Evolutionary conservation across 495 filamentous ascomycete genomes (phyloP).

Genomic region (Xylaria longipes): DNA sequence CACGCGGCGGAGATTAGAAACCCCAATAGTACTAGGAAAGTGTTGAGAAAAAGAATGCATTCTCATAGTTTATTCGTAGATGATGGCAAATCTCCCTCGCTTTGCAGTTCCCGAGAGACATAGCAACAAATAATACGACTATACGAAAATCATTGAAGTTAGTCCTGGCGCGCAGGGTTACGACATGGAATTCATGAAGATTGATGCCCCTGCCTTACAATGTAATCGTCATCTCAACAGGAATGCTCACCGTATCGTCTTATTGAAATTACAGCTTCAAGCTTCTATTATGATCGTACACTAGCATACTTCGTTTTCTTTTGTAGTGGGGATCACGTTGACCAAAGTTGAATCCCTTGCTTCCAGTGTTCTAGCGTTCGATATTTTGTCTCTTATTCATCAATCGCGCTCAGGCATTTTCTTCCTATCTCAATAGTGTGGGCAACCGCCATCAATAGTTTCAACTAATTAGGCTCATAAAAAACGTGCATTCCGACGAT

Average conservation of each 20-base stretch:
- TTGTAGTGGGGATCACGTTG: neutral
- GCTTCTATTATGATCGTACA: neutral
- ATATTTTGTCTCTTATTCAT: slow-evolving; percentile 9
- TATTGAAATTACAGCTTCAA: neutral
- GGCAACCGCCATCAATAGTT: neutral
- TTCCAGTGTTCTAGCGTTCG: neutral
- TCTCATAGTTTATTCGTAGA: neutral
- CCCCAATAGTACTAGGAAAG: slow-evolving; percentile 25
- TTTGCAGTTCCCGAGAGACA: neutral
- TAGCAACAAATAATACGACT: neutral
- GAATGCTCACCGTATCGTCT: neutral
- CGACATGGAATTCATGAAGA: slow-evolving; percentile 7
- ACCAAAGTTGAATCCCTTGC: neutral
- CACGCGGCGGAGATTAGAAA: slow-evolving; percentile 24
- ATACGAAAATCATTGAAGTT: neutral
- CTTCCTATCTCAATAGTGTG: neutral
- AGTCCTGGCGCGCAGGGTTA: neutral
- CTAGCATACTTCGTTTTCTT: neutral
- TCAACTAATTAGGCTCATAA: neutral
- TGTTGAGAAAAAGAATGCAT: slow-evolving; percentile 15
- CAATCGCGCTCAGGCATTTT: neutral
- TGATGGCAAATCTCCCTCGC: neutral
- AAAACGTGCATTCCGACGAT: neutral
- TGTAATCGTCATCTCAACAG: neutral
- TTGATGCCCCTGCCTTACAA: neutral